Conservation (phyloP, 2,329 filamentous ascomycete genomes). For the Exophiala dermatitidis region DNA sequence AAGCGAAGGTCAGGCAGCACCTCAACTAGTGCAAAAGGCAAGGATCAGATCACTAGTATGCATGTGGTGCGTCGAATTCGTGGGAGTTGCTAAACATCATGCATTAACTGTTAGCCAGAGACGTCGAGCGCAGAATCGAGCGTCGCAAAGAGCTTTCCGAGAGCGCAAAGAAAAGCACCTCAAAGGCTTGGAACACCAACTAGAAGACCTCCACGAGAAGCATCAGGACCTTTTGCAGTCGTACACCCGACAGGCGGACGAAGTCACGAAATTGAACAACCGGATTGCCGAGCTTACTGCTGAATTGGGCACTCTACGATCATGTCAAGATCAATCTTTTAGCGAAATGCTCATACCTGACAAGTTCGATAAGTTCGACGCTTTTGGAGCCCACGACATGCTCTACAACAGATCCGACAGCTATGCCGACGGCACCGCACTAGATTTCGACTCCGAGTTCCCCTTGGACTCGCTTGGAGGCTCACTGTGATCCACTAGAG, state of each 20-base stretch:
- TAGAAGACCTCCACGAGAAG: slow-evolving; percentile 51
- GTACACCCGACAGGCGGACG: slow-evolving; percentile 30
- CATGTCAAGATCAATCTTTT: slow-evolving; percentile 24
- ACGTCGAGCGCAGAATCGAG: slow-evolving; percentile 89
- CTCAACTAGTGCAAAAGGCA: slow-evolving; percentile 22
- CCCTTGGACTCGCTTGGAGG: slow-evolving; percentile 25
- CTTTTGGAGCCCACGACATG: slow-evolving; percentile 26
- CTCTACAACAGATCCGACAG: slow-evolving; percentile 24
- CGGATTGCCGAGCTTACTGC: slow-evolving; percentile 27
- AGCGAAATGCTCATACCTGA: slow-evolving; percentile 26
- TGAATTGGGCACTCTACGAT: slow-evolving; percentile 26
- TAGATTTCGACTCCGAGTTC: slow-evolving; percentile 26
- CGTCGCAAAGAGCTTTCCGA: slow-evolving; percentile 84
- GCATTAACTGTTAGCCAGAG: slow-evolving; percentile 51
- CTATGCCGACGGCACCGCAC: slow-evolving; percentile 27
- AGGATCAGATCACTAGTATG: slow-evolving; percentile 29
- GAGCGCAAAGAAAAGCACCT: slow-evolving; percentile 91
- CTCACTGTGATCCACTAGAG: slow-evolving; percentile 15
- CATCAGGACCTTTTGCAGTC: slow-evolving; percentile 31
- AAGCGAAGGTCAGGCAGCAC: slow-evolving; percentile 22
- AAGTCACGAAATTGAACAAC: slow-evolving; percentile 28
- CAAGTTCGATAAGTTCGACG: slow-evolving; percentile 29
- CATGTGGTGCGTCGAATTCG: slow-evolving; percentile 26
- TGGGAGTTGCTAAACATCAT: neutral
- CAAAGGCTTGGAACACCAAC: slow-evolving; percentile 73